A percentile compares a stretch with the other conserved stretches of the same genome.
phyloP scores from a whole-genome alignment of 1,284 basidiomycete species.

The Leccinum subrobustum region DNA sequence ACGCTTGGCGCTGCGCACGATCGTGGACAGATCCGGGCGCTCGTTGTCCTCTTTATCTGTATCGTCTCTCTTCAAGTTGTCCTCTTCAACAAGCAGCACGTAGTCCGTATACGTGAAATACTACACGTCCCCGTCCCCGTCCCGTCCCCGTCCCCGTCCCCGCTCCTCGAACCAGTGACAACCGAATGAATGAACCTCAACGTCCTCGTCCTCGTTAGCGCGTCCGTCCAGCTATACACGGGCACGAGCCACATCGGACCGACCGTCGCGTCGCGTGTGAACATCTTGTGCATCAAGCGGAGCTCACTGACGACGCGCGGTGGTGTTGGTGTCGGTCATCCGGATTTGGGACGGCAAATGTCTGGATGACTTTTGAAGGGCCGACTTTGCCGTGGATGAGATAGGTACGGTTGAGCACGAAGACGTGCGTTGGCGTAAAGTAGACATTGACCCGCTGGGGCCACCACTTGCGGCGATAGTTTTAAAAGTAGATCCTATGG shows the following conservation, averaged over 20 bases:
- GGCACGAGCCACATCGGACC: conserved; percentile 11
- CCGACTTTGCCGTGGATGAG: background rate
- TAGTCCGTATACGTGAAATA: background rate
- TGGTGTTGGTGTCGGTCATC: background rate
- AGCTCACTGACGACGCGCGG: background rate
- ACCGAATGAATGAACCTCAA: no score
- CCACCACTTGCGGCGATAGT: no score
- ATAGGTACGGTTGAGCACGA: background rate
- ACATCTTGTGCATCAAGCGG: background rate
- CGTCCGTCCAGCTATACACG: background rate
- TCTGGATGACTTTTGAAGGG: background rate
- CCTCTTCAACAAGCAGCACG: no score
- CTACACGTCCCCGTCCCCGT: background rate
- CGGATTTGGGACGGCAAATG: background rate
- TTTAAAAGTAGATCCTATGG: background rate
- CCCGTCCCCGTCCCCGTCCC: background rate
- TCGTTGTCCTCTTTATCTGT: background rate
- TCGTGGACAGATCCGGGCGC: background rate
- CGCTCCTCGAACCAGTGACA: no score
- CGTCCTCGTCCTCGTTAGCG: background rate
- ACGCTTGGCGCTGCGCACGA: conserved; percentile 4
- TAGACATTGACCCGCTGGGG: no score
- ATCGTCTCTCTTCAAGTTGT: background rate
- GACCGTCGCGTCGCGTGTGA: background rate
- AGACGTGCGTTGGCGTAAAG: background rate